These are phyloP conservation scores for Amborella trichopoda DNA, from an alignment of 164 flowering plant species.

Conservation along the genomic window DNA sequence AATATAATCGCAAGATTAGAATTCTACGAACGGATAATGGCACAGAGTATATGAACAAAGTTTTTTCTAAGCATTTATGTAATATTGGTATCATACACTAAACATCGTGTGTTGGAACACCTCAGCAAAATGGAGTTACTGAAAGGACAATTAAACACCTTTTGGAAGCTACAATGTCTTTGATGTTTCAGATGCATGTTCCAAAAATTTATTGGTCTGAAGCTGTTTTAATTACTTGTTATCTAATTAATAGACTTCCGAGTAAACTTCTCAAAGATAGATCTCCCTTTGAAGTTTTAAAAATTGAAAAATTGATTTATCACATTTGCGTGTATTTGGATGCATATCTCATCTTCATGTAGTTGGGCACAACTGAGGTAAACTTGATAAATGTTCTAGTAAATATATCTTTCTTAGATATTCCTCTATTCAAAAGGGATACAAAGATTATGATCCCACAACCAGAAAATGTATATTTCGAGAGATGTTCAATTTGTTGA, in stretches of 20 bases:
- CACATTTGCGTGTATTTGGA: background rate
- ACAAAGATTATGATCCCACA: background rate
- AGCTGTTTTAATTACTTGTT: background rate
- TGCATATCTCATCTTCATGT: background rate
- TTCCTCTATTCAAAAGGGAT: background rate
- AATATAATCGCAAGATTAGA: too few species aligned
- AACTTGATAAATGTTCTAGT: background rate
- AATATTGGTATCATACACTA: too few species aligned
- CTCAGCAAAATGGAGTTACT: too few species aligned
- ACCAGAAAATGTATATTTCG: background rate
- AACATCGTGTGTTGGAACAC: too few species aligned
- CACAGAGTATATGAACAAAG: too few species aligned
- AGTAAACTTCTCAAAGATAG: background rate
- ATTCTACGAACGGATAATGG: too few species aligned
- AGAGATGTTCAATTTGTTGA: background rate
- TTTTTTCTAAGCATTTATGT: too few species aligned
- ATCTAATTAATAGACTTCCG: background rate
- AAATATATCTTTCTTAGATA: background rate
- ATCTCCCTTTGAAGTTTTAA: background rate
- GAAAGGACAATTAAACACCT: too few species aligned
- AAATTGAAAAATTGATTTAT: background rate
- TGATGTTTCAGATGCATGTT: too few species aligned
- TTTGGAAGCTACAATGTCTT: too few species aligned
- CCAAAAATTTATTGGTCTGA: background rate
- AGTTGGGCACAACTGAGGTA: constrained; percentile 1